Evolutionary conservation across 1,284 basidiomycete species (phyloP), one percentile per base, ranked within the genome.

Genomic region (Ustilago crameri): DNA sequence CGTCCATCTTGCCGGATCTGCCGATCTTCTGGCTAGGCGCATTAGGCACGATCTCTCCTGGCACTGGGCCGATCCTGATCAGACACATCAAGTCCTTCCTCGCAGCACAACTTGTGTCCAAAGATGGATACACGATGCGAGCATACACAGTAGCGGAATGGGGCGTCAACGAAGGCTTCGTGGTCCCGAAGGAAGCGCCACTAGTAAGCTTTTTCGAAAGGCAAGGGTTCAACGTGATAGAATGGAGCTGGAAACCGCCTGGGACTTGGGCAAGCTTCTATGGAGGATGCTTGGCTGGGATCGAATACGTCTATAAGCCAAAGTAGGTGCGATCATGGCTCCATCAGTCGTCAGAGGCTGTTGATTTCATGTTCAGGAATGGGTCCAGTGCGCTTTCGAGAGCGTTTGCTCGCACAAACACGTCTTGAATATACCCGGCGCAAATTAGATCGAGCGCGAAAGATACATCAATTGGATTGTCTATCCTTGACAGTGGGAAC

Each of bases 111-210:
- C 10, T 27, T 0, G 18, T 18, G 20, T 14, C 37, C 3, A n/a
- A 5, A 3, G 5, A 20, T n/a, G 26, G 30, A 3, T 60, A 41
- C 38, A 14, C 9, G 17, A 40, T 60, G 17, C 26, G 34, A 38
- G 58, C 64, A 18, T 67, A 57, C 20, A 61, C 64, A 15, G 53
- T 67, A 5, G 49, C 56, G 18, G 40, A 60, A 14, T 67, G 64
- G 64, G 58, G 58, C 9, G 30, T 55, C 38, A 42, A 53, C 17
- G 20, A 24, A 24, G 12, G 20, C 1, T 51, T 20, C 26, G 12
- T 14, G 3, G 46, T 60, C 14, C 64, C 57, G 3, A 20, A 15
- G 5, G 26, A 52, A 3, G 42, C 57, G 20, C 35, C 49, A 1
- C 26, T 67, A 26, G 26, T 53, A 9, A 45, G 7, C 5, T 67